phyloP scores from a whole-genome alignment of 2,329 filamentous ascomycete genomes.

The Madurella fahalii region DNA sequence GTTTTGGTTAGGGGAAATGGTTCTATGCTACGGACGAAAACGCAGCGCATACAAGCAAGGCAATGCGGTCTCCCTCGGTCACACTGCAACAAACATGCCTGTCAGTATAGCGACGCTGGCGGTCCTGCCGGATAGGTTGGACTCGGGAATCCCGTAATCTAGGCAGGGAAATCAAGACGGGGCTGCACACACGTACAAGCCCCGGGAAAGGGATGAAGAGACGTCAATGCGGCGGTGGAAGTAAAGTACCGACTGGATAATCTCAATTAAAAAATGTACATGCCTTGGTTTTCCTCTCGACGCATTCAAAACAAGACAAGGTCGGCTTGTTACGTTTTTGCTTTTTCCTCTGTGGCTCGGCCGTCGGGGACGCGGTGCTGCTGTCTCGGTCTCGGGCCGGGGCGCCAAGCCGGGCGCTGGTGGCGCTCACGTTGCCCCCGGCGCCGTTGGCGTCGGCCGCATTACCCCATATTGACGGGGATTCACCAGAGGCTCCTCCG shows the following conservation, averaged over 20 bases:
- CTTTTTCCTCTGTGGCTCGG: constrained; percentile 57
- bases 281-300: constrained; percentile 78
- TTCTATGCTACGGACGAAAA: background rate
- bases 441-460: constrained; percentile 3
- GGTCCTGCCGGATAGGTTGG: background rate
- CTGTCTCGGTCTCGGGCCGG: constrained; percentile 21
- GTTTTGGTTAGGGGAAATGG: constrained; percentile 12
- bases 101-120: constrained; percentile 8
- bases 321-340: constrained; percentile 84
- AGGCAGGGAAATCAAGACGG: background rate
- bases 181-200: too few species aligned
- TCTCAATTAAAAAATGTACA: constrained; percentile 27
- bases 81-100: constrained; percentile 47
- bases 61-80: constrained; percentile 69
- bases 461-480: constrained; percentile 1
- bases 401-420: constrained; percentile 16
- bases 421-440: background rate
- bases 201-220: too few species aligned
- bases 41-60: constrained; percentile 52
- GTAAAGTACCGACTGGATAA: background rate
- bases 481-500: background rate
- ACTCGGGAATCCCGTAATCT: background rate
- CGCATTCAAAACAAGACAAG: constrained; percentile 72
- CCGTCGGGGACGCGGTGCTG: constrained; percentile 25
- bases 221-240: too few species aligned